A percentile compares a stretch with the other conserved stretches of the same genome.
Evolutionary conservation across 169 alveolate genomes (phyloP).

Genomic region (Plasmodium relictum): DNA sequence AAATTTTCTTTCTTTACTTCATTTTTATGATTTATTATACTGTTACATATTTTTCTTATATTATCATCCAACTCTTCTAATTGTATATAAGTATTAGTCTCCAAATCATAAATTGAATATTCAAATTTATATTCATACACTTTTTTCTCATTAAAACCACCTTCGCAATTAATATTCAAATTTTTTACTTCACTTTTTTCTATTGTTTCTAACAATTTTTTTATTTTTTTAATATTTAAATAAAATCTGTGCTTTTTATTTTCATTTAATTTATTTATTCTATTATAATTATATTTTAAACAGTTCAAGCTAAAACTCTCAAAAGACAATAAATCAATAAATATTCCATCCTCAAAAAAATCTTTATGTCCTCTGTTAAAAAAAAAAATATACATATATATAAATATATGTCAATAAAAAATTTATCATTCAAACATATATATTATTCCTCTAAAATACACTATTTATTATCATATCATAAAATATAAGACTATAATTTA

Average conservation of each 20-base stretch:
- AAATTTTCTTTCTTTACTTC: conserved; percentile 42
- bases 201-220: conserved; percentile 41
- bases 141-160: conserved; percentile 50
- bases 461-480: not conserved
- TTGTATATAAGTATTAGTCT: conserved; percentile 11
- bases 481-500: not conserved
- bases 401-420: not conserved
- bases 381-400: not conserved
- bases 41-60: conserved; percentile 20
- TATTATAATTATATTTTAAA: conserved; percentile 21
- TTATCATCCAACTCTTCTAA: conserved; percentile 44
- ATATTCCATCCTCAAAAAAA: conserved; percentile 54
- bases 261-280: conserved; percentile 1
- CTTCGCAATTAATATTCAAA: conserved; percentile 39
- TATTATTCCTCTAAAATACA: not conserved
- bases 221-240: conserved; percentile 43
- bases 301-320: conserved; percentile 43
- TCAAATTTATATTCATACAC: conserved; percentile 36
- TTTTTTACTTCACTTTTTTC: conserved; percentile 50
- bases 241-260: conserved; percentile 38
- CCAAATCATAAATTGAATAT: conserved; percentile 39
- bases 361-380: conserved; percentile 46
- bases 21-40: conserved; percentile 51
- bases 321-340: conserved; percentile 54
- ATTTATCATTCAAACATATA: not conserved